Evolutionary conservation across 2,329 filamentous ascomycete genomes (phyloP).

Genomic region (Hypomyces perniciosus): DNA sequence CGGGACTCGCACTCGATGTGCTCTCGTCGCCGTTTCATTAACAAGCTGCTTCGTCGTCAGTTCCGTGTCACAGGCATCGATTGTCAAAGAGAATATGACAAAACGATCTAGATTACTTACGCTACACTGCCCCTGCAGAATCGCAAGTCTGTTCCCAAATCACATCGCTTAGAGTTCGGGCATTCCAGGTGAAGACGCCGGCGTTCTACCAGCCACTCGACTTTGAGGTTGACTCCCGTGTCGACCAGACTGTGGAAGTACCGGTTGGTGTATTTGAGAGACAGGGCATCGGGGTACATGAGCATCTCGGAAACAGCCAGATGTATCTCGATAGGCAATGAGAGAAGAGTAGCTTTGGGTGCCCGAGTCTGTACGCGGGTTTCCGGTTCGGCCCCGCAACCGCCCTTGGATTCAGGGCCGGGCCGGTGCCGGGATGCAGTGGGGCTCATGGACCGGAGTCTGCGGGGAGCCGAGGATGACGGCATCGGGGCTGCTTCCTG

Average conservation of each 20-base stretch:
- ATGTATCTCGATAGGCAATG: constrained; percentile 62
- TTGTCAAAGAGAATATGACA: neutral
- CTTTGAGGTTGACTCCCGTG: constrained; percentile 59
- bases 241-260: constrained; percentile 60
- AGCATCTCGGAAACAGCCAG: constrained; percentile 54
- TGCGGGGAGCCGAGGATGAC: neutral
- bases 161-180: constrained; percentile 52
- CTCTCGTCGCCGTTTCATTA: constrained; percentile 54
- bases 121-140: constrained; percentile 56
- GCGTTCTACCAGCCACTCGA: constrained; percentile 63
- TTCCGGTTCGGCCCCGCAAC: constrained; percentile 2
- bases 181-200: constrained; percentile 59
- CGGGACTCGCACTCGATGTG: constrained; percentile 56
- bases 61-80: neutral
- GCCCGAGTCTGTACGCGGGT: neutral
- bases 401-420: neutral
- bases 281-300: constrained; percentile 64
- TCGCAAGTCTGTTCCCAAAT: constrained; percentile 51
- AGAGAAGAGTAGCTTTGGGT: constrained; percentile 29
- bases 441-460: constrained; percentile 1
- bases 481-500: neutral
- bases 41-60: constrained; percentile 31
- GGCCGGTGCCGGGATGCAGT: neutral
- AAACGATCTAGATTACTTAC: constrained; percentile 31
- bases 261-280: constrained; percentile 59